phyloP scores from a whole-genome alignment of 352 stramenopile genomes.

The Phytophthora tentaculata region DNA sequence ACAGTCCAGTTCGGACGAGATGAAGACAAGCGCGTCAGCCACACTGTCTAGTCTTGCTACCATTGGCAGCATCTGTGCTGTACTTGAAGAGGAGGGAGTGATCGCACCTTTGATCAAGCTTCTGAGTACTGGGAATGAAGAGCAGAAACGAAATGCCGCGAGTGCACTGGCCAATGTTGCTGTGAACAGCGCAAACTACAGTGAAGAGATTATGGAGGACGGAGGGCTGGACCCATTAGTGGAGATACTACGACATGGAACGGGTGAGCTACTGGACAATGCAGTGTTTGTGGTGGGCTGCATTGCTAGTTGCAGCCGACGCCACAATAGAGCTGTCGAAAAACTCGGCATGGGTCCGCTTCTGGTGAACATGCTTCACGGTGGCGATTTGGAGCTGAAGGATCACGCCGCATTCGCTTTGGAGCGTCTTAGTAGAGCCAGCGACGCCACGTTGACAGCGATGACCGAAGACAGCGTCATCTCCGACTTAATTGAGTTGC shows the following conservation, averaged over 20 bases:
- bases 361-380: background rate
- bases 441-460: background rate
- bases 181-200: background rate
- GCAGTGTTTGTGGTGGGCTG: conserved; percentile 1
- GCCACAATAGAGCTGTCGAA: background rate
- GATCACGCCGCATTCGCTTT: background rate
- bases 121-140: background rate
- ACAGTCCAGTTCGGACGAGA: background rate
- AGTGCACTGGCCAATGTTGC: conserved; percentile 1
- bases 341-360: background rate
- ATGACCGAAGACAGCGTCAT: background rate
- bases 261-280: background rate
- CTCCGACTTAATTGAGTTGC: no score
- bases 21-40: background rate
- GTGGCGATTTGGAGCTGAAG: background rate
- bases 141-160: background rate
- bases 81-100: background rate
- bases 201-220: background rate
- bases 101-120: background rate
- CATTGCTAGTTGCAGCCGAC: background rate
- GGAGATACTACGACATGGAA: background rate
- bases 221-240: background rate
- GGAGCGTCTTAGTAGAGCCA: background rate
- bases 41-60: background rate
- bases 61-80: background rate